These are phyloP conservation scores for Bombardia bombarda DNA, from an alignment of 495 filamentous ascomycete genomes.

Conservation along the genomic window DNA sequence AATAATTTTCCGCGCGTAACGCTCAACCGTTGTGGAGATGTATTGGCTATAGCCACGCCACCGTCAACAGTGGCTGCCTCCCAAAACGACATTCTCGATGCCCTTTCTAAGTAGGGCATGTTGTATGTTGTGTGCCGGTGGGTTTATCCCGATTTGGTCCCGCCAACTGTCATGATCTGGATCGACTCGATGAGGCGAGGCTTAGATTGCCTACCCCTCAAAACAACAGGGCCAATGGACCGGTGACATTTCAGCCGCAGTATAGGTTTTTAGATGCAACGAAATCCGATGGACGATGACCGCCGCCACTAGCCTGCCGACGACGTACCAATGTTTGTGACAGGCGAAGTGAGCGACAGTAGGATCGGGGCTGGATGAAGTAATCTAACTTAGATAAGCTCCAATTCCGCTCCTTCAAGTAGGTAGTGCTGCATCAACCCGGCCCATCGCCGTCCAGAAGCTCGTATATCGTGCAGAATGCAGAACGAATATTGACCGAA, in stretches of 20 bases:
- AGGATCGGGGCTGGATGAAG: no score
- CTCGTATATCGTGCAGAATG: background rate
- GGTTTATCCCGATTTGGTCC: no score
- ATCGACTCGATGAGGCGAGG: conserved; percentile 2
- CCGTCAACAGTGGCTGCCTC: background rate
- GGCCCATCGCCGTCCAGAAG: background rate
- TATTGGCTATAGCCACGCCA: no score
- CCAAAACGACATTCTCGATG: background rate
- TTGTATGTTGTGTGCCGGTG: no score
- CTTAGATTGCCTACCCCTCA: conserved; percentile 7
- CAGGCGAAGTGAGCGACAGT: no score
- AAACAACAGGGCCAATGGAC: background rate
- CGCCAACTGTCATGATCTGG: conserved; percentile 1
- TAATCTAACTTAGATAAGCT: conserved; percentile 11
- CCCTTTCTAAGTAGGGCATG: background rate
- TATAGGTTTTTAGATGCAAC: no score
- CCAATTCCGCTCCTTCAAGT: background rate
- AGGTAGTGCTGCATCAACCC: background rate
- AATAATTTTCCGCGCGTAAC: no score
- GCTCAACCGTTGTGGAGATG: no score
- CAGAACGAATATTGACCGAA: background rate
- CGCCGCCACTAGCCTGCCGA: no score
- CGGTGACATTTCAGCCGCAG: conserved; percentile 13
- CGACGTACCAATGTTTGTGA: no score
- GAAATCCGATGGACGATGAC: no score